Percentiles rank a stretch among this genome's conserved stretches.
phyloP scores from a whole-genome alignment of 805 yeast genomes.

The Candida multigemmis region DNA sequence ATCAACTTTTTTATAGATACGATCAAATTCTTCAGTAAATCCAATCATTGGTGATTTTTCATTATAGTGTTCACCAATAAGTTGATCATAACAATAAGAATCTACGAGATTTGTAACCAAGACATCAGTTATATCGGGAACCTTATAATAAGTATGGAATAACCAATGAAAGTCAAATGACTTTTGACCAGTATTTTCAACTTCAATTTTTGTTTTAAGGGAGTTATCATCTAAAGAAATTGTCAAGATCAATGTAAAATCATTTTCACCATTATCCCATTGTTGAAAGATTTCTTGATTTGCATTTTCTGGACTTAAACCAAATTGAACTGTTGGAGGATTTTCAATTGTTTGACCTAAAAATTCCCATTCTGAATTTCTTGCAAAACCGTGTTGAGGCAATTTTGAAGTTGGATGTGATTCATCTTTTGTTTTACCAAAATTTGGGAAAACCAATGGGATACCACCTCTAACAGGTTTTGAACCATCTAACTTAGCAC shows the following conservation, averaged over 20 bases:
- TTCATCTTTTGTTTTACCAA: slow-evolving; percentile 59
- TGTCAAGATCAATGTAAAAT: slow-evolving; percentile 71
- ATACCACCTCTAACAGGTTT: slow-evolving; percentile 97
- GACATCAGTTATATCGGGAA: slow-evolving; percentile 71
- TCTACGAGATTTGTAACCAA: slow-evolving; percentile 74
- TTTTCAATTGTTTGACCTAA: slow-evolving; percentile 75
- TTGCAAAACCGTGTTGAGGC: slow-evolving; percentile 96
- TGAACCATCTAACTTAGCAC: slow-evolving; percentile 82
- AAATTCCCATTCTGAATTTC: slow-evolving; percentile 88
- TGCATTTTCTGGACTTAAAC: slow-evolving; percentile 78
- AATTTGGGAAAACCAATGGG: slow-evolving; percentile 91
- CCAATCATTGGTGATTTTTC: slow-evolving; percentile 71
- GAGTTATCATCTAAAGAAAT: slow-evolving; percentile 50
- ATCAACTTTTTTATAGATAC: slow-evolving; percentile 64
- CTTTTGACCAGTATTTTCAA: slow-evolving; percentile 58
- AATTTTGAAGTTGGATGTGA: slow-evolving; percentile 49
- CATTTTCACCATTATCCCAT: slow-evolving; percentile 48
- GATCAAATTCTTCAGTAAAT: slow-evolving; percentile 73
- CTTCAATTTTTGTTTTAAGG: slow-evolving; percentile 63
- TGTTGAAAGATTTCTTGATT: slow-evolving; percentile 46
- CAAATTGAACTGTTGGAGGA: slow-evolving; percentile 77
- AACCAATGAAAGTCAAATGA: slow-evolving; percentile 85
- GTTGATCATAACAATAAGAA: slow-evolving; percentile 65
- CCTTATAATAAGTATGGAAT: slow-evolving; percentile 81
- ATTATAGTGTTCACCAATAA: slow-evolving; percentile 48